Evolutionary conservation across 2,329 filamentous ascomycete genomes (phyloP).

Genomic region (Claviceps quebecensis): DNA sequence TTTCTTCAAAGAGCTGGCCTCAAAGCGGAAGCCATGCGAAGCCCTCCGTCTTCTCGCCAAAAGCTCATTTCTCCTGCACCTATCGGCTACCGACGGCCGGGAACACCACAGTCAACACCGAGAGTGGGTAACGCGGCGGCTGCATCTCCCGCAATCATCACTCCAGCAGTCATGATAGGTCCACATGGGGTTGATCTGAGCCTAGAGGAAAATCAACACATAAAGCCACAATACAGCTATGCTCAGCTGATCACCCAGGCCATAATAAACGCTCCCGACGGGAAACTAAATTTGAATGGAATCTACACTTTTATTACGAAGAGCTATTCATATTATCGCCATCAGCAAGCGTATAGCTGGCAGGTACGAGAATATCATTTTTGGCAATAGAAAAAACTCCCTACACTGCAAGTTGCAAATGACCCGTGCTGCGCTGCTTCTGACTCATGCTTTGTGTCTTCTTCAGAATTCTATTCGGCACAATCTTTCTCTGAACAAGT

Average conservation of each 20-base stretch:
- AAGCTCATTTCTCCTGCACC: constrained; percentile 44
- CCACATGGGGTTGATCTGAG: constrained; percentile 58
- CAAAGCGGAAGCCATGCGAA: constrained; percentile 17
- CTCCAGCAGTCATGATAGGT: constrained; percentile 23
- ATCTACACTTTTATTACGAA: constrained; percentile 91
- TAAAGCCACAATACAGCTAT: constrained; percentile 94
- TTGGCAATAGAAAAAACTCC: too few species aligned
- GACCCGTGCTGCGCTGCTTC: too few species aligned
- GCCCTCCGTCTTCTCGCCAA: constrained; percentile 19
- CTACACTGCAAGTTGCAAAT: too few species aligned
- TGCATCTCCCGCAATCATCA: constrained; percentile 21
- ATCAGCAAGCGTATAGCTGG: constrained; percentile 69
- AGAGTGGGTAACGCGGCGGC: constrained; percentile 10
- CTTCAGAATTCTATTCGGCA: constrained; percentile 83
- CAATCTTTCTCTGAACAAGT: constrained; percentile 88
- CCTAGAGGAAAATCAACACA: constrained; percentile 69
- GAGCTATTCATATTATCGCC: constrained; percentile 85
- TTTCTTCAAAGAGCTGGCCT: constrained; percentile 57
- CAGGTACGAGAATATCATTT: constrained; percentile 44
- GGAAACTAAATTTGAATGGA: constrained; percentile 78
- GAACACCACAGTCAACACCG: constrained; percentile 40
- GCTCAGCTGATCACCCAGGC: constrained; percentile 95
- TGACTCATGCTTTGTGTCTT: background rate
- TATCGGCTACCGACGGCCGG: constrained; percentile 45
- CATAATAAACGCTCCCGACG: constrained; percentile 72